Percentiles rank a stretch among this genome's conserved stretches.
phyloP scores from a whole-genome alignment of 2,329 filamentous ascomycete species.

The Blastomyces parvus region DNA sequence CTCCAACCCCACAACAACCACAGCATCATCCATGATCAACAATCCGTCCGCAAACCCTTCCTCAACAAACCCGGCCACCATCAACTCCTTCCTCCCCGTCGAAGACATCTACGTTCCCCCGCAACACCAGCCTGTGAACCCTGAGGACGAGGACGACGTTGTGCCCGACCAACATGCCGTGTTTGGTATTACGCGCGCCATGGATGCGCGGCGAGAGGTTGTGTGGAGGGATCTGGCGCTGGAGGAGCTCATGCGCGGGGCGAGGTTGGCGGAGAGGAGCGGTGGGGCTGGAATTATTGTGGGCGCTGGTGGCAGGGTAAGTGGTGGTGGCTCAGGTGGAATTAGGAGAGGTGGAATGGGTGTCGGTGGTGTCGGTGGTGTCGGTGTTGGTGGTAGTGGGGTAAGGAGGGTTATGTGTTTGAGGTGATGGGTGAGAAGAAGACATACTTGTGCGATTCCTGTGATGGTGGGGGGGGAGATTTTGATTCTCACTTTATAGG shows the following conservation, averaged over 20 bases:
- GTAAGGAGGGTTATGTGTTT: constrained; percentile 30
- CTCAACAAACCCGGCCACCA: constrained; percentile 11
- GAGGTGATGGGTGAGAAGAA: constrained; percentile 20
- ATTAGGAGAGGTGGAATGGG: constrained; percentile 19
- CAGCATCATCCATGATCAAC: constrained; percentile 7
- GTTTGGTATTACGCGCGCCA: constrained; percentile 56
- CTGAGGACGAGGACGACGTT: constrained; percentile 58
- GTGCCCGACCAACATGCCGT: constrained; percentile 59
- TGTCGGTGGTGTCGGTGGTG: constrained; percentile 12
- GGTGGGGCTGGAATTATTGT: constrained; percentile 11
- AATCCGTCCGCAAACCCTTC: constrained; percentile 16
- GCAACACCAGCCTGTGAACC: constrained; percentile 54
- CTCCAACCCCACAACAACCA: constrained; percentile 8
- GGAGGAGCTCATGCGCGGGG: constrained; percentile 39
- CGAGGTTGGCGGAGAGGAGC: constrained; percentile 24
- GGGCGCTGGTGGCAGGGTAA: constrained; percentile 31
- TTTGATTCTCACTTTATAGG: background rate
- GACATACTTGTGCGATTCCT: background rate
- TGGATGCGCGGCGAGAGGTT: constrained; percentile 45
- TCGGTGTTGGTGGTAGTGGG: constrained; percentile 20
- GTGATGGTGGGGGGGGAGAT: no score
- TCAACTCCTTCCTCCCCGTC: constrained; percentile 36
- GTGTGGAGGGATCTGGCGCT: constrained; percentile 53
- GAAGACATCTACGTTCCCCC: constrained; percentile 54
- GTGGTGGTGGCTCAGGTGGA: constrained; percentile 31